phyloP scores from a whole-genome alignment of 2,329 filamentous ascomycete genomes.

The Colletotrichum filicis region DNA sequence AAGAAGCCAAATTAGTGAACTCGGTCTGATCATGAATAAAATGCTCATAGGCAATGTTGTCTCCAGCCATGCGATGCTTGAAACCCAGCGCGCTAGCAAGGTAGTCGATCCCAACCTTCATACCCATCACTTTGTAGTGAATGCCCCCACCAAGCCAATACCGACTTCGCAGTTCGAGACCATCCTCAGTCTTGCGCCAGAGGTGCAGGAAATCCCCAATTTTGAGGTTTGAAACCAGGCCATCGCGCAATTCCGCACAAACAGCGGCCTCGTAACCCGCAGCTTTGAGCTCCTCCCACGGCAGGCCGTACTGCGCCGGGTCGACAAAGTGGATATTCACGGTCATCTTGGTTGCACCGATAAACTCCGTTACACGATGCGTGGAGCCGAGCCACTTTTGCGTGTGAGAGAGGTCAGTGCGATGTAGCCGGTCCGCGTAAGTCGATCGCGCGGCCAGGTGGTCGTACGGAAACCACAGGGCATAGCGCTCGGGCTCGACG shows the following conservation, averaged over 20 bases:
- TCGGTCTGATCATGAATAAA: constrained; percentile 32
- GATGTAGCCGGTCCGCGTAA: constrained; percentile 28
- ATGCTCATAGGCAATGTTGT: constrained; percentile 27
- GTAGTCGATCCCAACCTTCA: constrained; percentile 27
- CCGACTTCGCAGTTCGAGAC: constrained; percentile 22
- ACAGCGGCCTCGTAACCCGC: constrained; percentile 24
- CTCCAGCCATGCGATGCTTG: constrained; percentile 23
- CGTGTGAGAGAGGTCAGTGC: constrained; percentile 27
- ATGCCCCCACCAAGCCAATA: constrained; percentile 28
- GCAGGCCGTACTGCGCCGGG: constrained; percentile 25
- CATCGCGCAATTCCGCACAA: constrained; percentile 25
- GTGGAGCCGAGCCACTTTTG: constrained; percentile 33
- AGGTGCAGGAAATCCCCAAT: constrained; percentile 31
- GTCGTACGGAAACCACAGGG: constrained; percentile 31
- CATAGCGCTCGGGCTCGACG: constrained; percentile 32
- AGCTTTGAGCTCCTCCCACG: constrained; percentile 22
- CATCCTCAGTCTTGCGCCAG: constrained; percentile 27
- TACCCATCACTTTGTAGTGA: constrained; percentile 24
- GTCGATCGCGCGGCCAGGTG: constrained; percentile 18
- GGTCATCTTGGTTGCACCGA: constrained; percentile 24
- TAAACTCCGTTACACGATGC: constrained; percentile 30
- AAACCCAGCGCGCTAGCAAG: constrained; percentile 19
- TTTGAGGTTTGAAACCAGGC: constrained; percentile 19
- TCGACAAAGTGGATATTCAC: constrained; percentile 30
- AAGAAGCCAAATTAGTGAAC: constrained; percentile 28